Base-by-base conservation (phyloP, 306 rosid genomes). In the Prunus dulcis region DNA sequence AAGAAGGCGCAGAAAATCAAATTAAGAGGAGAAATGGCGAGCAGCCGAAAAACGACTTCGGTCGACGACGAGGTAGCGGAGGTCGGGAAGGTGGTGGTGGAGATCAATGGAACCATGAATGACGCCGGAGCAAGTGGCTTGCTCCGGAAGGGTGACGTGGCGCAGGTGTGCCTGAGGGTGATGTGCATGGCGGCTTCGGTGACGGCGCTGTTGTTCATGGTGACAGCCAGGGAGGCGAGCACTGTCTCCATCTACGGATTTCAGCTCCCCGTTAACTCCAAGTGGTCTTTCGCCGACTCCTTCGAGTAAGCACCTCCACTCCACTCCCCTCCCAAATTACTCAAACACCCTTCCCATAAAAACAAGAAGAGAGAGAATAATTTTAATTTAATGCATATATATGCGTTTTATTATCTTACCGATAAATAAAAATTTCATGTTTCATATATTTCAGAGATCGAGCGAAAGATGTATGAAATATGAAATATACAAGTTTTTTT, bases 281-380 rank as follows among this genome's bases (percentile, higher is more conserved):
- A 89, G 70, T 95, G 98, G 98, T 89, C 96, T 27, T 88, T 88
- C 75, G 79, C 98, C 17, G 79, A 86, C 52, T 88, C 96, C 1
- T 90, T 86, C 74, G 87, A 84, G 97, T 94, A 84, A 84, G 88
- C 46, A 4, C 3, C 56, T 51, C 4, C 71, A 12, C 70, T 72
- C 79, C 45, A 74, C 20, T 23, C 13, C 25, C 38, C 58, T 32
- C 3, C 7, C 12, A 6, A 63, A 34, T 76, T 76, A 65, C 65
- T 67, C 34, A 10, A 66, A 67, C 76, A 49, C 49, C 15, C 18
- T 71, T 30, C 41, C 41, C 8, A 34, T 5, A 5, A 5, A 34
- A 34, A 34, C 41, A 34, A 5, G 41, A 34, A 1, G 41, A 34
- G 1, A 34, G 8, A 34, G 8, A 34, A 34, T 34, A 34, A 34